A percentile compares a stretch with the other conserved stretches of the same genome.
These are phyloP conservation scores for Arabidopsis arenosa DNA, from an alignment of 345 rosid species.

Conservation along the genomic window DNA sequence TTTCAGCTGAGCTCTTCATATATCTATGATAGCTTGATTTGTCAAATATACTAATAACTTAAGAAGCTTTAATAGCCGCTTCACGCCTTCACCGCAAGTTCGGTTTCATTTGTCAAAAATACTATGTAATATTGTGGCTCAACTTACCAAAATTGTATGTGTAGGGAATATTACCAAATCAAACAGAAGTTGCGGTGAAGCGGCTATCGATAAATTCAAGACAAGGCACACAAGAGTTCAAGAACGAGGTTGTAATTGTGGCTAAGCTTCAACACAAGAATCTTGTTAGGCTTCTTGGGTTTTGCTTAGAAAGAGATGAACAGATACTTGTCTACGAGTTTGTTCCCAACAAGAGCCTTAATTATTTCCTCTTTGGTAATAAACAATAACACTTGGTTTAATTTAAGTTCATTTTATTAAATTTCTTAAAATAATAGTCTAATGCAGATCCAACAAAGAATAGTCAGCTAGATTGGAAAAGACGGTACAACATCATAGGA, in stretches of 20 bases:
- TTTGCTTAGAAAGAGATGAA: conserved; percentile 36
- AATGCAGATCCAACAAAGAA: conserved; percentile 23
- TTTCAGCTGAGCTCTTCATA: background rate
- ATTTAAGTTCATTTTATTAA: background rate
- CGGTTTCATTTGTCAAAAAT: too few species aligned
- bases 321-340: conserved; percentile 40
- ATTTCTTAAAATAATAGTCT: background rate
- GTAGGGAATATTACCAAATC: conserved; percentile 31
- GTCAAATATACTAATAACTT: background rate
- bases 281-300: conserved; percentile 42
- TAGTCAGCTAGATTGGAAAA: conserved; percentile 12
- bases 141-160: background rate
- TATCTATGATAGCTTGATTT: background rate
- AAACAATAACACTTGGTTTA: background rate
- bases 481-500: conserved; percentile 24
- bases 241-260: conserved; percentile 41
- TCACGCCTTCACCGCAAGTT: too few species aligned
- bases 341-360: conserved; percentile 40
- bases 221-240: conserved; percentile 40
- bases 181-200: conserved; percentile 38
- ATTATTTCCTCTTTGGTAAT: conserved; percentile 40
- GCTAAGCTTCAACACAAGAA: conserved; percentile 43
- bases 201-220: conserved; percentile 32
- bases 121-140: too few species aligned
- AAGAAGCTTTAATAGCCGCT: background rate